Base-by-base conservation (phyloP, 129 eudicot species). In the Solidago caesia region DNA sequence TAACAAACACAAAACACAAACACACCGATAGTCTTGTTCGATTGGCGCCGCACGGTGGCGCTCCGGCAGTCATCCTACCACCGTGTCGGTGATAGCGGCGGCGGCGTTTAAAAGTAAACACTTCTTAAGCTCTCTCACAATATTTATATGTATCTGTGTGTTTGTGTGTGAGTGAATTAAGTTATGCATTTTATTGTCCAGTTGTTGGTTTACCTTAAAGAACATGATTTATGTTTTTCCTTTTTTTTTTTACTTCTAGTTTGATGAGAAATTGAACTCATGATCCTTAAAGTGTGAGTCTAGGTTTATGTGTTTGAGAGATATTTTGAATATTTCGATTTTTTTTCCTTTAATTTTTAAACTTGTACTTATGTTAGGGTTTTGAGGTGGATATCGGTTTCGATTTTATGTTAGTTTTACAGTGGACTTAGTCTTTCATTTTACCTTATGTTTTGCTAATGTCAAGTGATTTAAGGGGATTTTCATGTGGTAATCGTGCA, bases 41-140 rank as follows among this genome's bases (percentile, higher is more conserved):
- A 9, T 39, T 39, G 6, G 62, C 76, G 59, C 81, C 64, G 70
- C 64, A 70, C 75, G 71, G 82, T 78, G 76, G 76, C 75, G 70
- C 72, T 41, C 71, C 64, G 77, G 79, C 71, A 75, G 44, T 65
- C 64, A 75, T 42, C 64, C 70, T 21, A 56, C 71, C 72, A 75
- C 65, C 79, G 72, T 75, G 79, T 65, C 55, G 72, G 72, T 65
- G 56, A 62, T 76, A 51, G 76, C 82, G 72, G 71, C 64, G 82
- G 76, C 26, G 70, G 63, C 8, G 44, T 9, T 29, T 14, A 26
- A 60, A 44, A 78, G 47, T 27, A 62, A 51, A 62, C 66, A 60
- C 67, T 63, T 71, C 67, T 43, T 62, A 78, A 71, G 8, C 81
- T 3, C 72, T 44, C 67, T 52, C 51, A 44, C 42, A 5, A 46